A percentile compares a stretch with the other conserved stretches of the same genome.
phyloP scores from a whole-genome alignment of 2,329 filamentous ascomycete species.

The Grosmannia huntii region DNA sequence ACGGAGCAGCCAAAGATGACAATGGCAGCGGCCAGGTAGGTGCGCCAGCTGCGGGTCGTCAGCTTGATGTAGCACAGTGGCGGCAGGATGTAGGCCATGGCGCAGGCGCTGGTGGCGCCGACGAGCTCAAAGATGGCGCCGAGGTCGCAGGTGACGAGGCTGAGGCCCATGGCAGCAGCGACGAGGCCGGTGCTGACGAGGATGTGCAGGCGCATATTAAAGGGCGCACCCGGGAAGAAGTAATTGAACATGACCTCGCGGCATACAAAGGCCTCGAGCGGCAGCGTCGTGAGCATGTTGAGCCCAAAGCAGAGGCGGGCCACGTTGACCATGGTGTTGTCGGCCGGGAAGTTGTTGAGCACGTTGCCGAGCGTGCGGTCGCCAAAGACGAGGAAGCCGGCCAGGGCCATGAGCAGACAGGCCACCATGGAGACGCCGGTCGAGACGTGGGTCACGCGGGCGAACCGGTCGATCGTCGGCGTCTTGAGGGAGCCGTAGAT shows the following conservation, averaged over 20 bases:
- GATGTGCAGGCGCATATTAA: constrained; percentile 72
- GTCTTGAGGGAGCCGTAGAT: constrained; percentile 94
- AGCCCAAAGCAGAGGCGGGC: constrained; percentile 90
- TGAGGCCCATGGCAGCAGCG: constrained; percentile 61
- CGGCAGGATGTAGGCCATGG: constrained; percentile 87
- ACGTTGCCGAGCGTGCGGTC: constrained; percentile 89
- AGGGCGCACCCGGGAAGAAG: constrained; percentile 54
- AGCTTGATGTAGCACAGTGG: constrained; percentile 93
- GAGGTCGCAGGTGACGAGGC: constrained; percentile 81
- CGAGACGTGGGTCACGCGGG: constrained; percentile 85
- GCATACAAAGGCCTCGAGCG: constrained; percentile 94
- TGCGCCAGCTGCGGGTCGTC: constrained; percentile 63
- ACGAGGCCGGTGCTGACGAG: constrained; percentile 77
- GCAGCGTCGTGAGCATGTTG: constrained; percentile 96
- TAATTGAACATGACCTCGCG: constrained; percentile 93
- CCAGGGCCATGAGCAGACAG: constrained; percentile 76
- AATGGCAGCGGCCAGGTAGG: constrained; percentile 56
- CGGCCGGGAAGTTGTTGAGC: constrained; percentile 87
- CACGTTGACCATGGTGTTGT: constrained; percentile 89
- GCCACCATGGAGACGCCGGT: constrained; percentile 84
- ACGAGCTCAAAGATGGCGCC: constrained; percentile 93
- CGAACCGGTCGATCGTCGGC: constrained; percentile 90
- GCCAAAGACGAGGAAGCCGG: constrained; percentile 87
- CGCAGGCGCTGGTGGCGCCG: constrained; percentile 86
- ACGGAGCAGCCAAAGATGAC: constrained; percentile 69